phyloP scores from a whole-genome alignment of 1,139 yeast species.

The Pichia sp. region DNA sequence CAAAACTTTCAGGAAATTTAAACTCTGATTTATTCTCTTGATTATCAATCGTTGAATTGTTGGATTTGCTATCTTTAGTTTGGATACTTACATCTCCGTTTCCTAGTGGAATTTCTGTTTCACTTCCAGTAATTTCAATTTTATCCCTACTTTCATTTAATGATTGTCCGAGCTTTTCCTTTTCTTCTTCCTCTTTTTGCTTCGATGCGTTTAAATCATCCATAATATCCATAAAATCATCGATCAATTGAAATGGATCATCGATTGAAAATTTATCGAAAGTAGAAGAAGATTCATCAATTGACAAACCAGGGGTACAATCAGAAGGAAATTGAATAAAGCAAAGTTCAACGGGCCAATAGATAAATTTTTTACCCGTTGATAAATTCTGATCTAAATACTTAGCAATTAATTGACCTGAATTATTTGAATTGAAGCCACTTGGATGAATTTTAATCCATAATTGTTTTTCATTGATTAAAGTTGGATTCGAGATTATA shows the following conservation, averaged over 20 bases:
- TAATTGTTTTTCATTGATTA: conserved; percentile 23
- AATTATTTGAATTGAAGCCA: conserved; percentile 59
- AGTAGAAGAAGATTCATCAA: conserved; percentile 1
- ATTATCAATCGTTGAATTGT: not conserved
- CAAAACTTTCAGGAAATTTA: conserved; percentile 13
- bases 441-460: conserved; percentile 71
- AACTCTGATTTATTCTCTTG: conserved; percentile 10
- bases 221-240: conserved; percentile 22
- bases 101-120: no score
- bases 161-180: no score
- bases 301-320: conserved; percentile 3
- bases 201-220: conserved; percentile 16
- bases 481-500: conserved; percentile 35
- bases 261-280: conserved; percentile 19
- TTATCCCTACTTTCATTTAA: not conserved
- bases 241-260: conserved; percentile 26
- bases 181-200: conserved; percentile 19
- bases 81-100: conserved; percentile 17
- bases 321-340: conserved; percentile 43
- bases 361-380: conserved; percentile 49
- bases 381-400: conserved; percentile 36
- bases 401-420: conserved; percentile 57
- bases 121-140: not conserved
- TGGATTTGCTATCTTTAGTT: conserved; percentile 13
- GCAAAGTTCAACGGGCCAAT: conserved; percentile 70